phyloP scores from a whole-genome alignment of 129 eudicot genomes.

The Helichrysum umbraculigerum region DNA sequence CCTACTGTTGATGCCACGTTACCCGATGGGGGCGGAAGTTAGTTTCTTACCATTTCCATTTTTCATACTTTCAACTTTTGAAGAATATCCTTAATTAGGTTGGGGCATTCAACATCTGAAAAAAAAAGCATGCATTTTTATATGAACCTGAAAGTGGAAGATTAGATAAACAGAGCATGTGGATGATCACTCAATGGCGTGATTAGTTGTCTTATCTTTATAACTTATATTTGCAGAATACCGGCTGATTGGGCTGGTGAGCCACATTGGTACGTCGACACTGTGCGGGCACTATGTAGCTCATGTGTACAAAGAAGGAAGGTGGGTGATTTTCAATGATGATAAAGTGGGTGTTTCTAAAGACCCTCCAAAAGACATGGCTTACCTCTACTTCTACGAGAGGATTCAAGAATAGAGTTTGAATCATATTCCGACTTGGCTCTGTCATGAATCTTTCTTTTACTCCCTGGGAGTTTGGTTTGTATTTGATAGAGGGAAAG shows the following conservation, averaged over 20 bases:
- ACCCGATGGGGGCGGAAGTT: slow-evolving; percentile 94
- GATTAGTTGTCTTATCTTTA: not conserved
- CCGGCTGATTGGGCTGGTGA: slow-evolving; percentile 87
- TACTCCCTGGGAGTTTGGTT: slow-evolving; percentile 17
- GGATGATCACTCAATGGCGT: not conserved
- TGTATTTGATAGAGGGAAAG: slow-evolving; percentile 22
- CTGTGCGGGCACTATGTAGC: slow-evolving; percentile 99
- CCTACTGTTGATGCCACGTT: slow-evolving; percentile 49
- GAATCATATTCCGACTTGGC: not conserved
- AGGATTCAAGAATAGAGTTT: slow-evolving; percentile 39
- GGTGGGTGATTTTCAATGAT: slow-evolving; percentile 92
- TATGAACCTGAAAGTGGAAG: not conserved
- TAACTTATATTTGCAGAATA: slow-evolving; percentile 55
- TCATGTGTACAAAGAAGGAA: slow-evolving; percentile 78
- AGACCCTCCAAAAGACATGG: slow-evolving; percentile 97
- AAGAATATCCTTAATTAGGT: not conserved
- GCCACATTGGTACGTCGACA: slow-evolving; percentile 96
- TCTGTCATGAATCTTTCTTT: slow-evolving; percentile 8
- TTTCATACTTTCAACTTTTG: not conserved
- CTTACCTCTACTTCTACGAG: slow-evolving; percentile 88
- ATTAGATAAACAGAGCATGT: not conserved
- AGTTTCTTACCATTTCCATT: slow-evolving; percentile 35
- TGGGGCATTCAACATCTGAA: not conserved
- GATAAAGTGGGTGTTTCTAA: slow-evolving; percentile 88
- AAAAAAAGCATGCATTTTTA: not conserved